Evolutionary conservation across 306 rosid species (phyloP), one percentile per base, ranked within the genome.

Genomic region (Cucumis melo): DNA sequence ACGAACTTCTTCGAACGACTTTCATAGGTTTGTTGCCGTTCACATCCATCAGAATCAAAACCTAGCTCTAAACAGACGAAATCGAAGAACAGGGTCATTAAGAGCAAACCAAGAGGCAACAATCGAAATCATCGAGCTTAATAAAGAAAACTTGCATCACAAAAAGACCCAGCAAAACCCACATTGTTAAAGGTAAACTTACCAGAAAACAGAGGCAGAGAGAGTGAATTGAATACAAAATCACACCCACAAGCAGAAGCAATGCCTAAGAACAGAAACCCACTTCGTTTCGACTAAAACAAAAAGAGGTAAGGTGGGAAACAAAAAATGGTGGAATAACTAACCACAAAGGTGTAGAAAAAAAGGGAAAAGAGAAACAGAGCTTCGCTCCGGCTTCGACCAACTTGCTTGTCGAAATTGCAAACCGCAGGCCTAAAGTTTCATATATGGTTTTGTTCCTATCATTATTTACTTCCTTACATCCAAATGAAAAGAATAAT

Each of bases 1-100:
- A n/a, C 89, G 84, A 87, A 88, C 83, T 87, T 72, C 78, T 62
- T 81, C 81, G 90, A 46, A 86, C 83, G 50, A 70, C 73, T 58
- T 66, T 82, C 19, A 23, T 68, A 75, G 74, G 72, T 78, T 79
- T 82, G 16, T 50, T 70, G 34, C 21, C 24, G 41, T 50, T 72
- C 20, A 53, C 4, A 72, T 72, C 76, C 76, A 72, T 72, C 44
- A 27, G 16, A 72, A 72, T 50, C 76, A 58, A 15, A 27, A 4
- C 76, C 24, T 72, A 16, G 4, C 76, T 71, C 23, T 39, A 38
- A 42, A 27, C 21, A 71, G 42, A 21, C 1, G n/a, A 46, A 71
- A 29, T 15, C 24, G 36, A 29, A 73, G 64, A 54, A 34, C 34
- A 24, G 39, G 44, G 32, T 8, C 12, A 20, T 1, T 11, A 39